Base-by-base conservation (phyloP, 2,329 filamentous ascomycete species). In the Chaetomium globosum region DNA sequence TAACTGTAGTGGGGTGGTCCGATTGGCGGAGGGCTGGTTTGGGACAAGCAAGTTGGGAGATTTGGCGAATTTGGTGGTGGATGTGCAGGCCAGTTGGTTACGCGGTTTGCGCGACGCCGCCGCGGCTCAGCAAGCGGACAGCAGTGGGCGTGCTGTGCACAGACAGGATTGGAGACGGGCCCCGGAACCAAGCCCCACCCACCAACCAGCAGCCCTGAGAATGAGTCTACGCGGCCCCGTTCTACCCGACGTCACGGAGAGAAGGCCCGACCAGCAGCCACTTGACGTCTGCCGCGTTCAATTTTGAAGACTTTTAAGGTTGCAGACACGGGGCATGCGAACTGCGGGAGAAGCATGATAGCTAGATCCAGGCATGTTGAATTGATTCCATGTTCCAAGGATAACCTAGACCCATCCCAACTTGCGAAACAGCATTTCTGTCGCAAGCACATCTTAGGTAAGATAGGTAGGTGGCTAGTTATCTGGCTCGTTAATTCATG, bases 31-130 rank as follows among this genome's bases (percentile, higher is more conserved):
- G 31, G 48, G 54, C 28, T n/a, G 36, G 60, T 46, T 63, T 21
- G 48, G 39, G 13, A 54, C 52, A 56, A 46, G 57, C 59, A 67
- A 46, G 64, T 65, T 70, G 67, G 67, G 65, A 69, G 65, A 67
- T 63, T 68, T 68, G 61, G 68, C 13, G 63, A 49, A 56, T 60
- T 63, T 58, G 64, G 65, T 62, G 46, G 61, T 61, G 51, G 51
- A n/a, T 39, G 33, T 61, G 51, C 59, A 61, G 33, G 36, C 26
- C 49, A 61, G 67, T 67, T 66, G 68, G 67, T 70, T 71, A 72
- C 71, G 71, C 71, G 71, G 68, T 69, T 69, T 67, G 68, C 70
- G 70, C 70, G 68, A 67, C 66, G 68, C 70, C 70, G 67, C 69
- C 61, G 66, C 70, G 69, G 68, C 67, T 57, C 67, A 69, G 68